A percentile compares a stretch with the other conserved stretches of the same genome.
Evolutionary conservation across 1,284 basidiomycete species (phyloP).

Genomic region (Trichosporon faecale): DNA sequence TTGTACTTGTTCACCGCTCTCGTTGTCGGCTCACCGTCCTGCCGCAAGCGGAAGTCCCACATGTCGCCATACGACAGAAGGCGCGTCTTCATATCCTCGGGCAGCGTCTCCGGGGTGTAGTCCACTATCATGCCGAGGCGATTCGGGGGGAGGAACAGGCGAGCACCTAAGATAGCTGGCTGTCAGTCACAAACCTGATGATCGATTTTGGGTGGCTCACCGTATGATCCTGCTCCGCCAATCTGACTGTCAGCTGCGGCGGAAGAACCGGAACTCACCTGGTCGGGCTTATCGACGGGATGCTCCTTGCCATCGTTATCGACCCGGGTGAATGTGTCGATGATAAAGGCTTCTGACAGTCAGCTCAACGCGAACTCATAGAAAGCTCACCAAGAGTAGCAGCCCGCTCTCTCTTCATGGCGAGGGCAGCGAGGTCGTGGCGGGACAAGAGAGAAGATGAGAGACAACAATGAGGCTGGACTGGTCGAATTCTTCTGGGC

Average conservation of each 20-base stretch:
- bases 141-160: conserved; percentile 40
- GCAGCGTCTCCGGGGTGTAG: conserved; percentile 34
- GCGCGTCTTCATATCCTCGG: conserved; percentile 26
- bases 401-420: conserved; percentile 7
- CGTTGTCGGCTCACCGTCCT: conserved; percentile 40
- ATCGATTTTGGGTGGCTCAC: conserved; percentile 26
- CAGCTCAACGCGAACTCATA: not conserved
- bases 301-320: conserved; percentile 37
- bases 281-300: conserved; percentile 36
- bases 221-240: conserved; percentile 49
- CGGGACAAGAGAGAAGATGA: not conserved
- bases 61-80: conserved; percentile 43
- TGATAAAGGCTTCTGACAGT: conserved; percentile 42
- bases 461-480: not conserved
- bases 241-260: conserved; percentile 31
- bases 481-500: not conserved
- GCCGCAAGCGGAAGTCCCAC: conserved; percentile 37
- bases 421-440: not conserved
- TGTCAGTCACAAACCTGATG: not conserved
- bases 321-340: conserved; percentile 46
- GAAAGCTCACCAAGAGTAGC: not conserved
- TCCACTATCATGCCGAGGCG: conserved; percentile 46
- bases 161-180: conserved; percentile 44
- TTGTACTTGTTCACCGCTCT: conserved; percentile 43
- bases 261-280: conserved; percentile 26